Conservation (phyloP, 176 grass and related monocot genomes). For the Poa pratensis region DNA sequence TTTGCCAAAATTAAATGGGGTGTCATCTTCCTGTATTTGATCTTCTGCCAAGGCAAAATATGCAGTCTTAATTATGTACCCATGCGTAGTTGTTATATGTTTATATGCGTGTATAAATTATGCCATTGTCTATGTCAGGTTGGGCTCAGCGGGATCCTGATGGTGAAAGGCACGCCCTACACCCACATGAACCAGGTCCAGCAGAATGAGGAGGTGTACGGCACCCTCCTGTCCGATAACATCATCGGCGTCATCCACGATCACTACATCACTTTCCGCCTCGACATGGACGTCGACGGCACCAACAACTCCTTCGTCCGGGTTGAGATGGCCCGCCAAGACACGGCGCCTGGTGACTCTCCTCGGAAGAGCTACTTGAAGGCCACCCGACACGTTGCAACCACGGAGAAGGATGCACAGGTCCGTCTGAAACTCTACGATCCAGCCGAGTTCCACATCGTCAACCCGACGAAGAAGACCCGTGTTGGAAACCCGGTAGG, state of each 20-base stretch:
- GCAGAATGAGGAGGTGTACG: slow-evolving; percentile 60
- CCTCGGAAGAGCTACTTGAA: slow-evolving; percentile 78
- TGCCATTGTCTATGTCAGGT: slow-evolving; percentile 39
- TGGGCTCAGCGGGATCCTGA: slow-evolving; percentile 74
- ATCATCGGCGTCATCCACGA: slow-evolving; percentile 78
- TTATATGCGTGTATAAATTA: too few species aligned
- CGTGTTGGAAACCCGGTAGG: slow-evolving; percentile 70
- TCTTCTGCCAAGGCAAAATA: not conserved
- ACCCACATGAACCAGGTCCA: slow-evolving; percentile 55
- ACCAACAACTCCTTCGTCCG: slow-evolving; percentile 79
- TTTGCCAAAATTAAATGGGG: not conserved
- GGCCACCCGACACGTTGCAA: slow-evolving; percentile 54
- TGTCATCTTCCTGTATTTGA: not conserved
- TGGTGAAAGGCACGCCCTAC: slow-evolving; percentile 75
- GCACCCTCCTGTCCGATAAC: slow-evolving; percentile 79
- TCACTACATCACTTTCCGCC: slow-evolving; percentile 73
- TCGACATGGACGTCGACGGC: slow-evolving; percentile 86
- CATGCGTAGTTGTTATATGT: too few species aligned
- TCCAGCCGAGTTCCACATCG: slow-evolving; percentile 65
- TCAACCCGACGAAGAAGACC: slow-evolving; percentile 65
- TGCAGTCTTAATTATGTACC: too few species aligned
- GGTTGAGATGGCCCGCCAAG: slow-evolving; percentile 57
- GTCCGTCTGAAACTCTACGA: slow-evolving; percentile 66
- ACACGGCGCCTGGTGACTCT: slow-evolving; percentile 45
- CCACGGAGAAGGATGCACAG: slow-evolving; percentile 68